A percentile compares a stretch with the other conserved stretches of the same genome.
phyloP scores from a whole-genome alignment of 2,329 filamentous ascomycete genomes.

The Venturia aucupariae region DNA sequence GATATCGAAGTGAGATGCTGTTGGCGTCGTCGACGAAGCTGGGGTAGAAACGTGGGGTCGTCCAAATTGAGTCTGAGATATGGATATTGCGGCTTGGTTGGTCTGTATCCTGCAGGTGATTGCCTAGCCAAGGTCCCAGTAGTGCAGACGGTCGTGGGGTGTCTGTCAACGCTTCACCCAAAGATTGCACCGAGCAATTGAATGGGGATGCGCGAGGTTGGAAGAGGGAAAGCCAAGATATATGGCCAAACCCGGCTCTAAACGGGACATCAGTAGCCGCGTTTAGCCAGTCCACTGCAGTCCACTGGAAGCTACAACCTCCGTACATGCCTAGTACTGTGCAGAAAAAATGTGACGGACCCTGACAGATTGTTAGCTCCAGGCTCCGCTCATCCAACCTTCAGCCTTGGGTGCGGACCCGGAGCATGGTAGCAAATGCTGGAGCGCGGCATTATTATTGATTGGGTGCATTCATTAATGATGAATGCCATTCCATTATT shows the following conservation, averaged over 20 bases:
- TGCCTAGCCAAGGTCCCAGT: not conserved
- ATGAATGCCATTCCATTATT: not conserved
- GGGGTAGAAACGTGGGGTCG: slow-evolving; percentile 1
- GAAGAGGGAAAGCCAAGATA: not conserved
- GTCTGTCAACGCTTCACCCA: not conserved
- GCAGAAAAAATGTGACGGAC: not conserved
- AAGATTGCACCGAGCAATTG: not conserved
- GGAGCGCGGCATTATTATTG: no score
- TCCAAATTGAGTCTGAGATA: not conserved
- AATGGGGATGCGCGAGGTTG: not conserved
- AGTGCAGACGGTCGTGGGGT: not conserved
- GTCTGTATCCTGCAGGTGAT: not conserved
- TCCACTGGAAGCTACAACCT: no score
- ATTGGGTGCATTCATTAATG: no score
- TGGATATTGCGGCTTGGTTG: not conserved
- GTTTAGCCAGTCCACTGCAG: not conserved
- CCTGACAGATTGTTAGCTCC: no score
- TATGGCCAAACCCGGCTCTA: not conserved
- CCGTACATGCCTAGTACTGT: no score
- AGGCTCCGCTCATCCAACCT: no score
- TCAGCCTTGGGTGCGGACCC: not conserved
- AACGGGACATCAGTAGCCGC: not conserved
- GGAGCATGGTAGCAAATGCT: not conserved
- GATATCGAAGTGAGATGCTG: not conserved
- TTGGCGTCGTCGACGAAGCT: not conserved